A percentile compares a stretch with the other conserved stretches of the same genome.
phyloP scores from a whole-genome alignment of 1,284 basidiomycete species.

The Phenoliferia sp. region DNA sequence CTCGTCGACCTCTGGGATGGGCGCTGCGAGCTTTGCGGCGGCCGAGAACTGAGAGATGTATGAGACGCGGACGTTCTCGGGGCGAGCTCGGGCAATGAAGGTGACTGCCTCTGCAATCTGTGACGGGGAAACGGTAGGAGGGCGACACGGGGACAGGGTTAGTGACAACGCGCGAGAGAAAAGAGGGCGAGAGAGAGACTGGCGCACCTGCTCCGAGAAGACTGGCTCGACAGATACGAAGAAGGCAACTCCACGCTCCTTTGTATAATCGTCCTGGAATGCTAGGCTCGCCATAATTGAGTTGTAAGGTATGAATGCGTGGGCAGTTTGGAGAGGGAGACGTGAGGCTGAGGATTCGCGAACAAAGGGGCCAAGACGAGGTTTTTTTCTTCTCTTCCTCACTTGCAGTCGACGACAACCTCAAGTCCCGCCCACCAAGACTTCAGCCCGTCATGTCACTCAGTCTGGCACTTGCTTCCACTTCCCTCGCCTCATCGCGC shows the following conservation, averaged over 20 bases:
- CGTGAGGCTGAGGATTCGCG: too few relatives aligned
- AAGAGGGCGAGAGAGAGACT: background rate
- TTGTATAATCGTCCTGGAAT: conserved; percentile 29
- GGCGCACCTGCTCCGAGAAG: conserved; percentile 20
- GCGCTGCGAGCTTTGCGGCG: conserved; percentile 12
- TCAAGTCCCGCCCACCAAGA: background rate
- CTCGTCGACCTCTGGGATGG: conserved; percentile 3
- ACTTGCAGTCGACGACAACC: background rate
- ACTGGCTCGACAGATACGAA: conserved; percentile 30
- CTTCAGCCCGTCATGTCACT: conserved; percentile 5
- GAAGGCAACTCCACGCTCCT: conserved; percentile 17
- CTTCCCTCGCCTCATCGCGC: conserved; percentile 7
- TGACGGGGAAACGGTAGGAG: background rate
- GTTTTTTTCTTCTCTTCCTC: background rate
- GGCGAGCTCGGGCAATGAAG: conserved; percentile 14
- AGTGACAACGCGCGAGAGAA: background rate
- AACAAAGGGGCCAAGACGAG: background rate
- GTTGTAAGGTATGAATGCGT: background rate
- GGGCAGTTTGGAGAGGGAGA: background rate
- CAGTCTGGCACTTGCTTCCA: conserved; percentile 16
- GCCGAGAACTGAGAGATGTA: conserved; percentile 14
- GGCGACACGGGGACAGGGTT: background rate
- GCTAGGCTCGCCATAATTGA: conserved; percentile 13
- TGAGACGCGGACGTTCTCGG: conserved; percentile 13
- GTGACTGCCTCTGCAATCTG: conserved; percentile 21